Evolutionary conservation across 257 asterid species (phyloP).

Genomic region (Solanum pinnatisectum): DNA sequence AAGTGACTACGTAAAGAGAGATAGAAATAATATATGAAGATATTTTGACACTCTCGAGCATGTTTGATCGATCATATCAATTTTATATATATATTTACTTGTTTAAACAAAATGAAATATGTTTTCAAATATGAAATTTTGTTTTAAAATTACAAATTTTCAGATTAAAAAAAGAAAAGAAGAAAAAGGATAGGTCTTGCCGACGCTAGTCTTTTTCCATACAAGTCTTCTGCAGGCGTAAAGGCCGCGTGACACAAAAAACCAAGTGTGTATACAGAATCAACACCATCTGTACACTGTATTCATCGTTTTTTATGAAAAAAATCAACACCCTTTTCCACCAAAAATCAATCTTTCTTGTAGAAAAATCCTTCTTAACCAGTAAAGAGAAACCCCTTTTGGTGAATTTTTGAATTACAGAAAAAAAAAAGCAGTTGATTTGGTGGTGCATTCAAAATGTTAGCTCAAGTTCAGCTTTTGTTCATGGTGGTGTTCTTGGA

Average conservation of each 20-base stretch:
- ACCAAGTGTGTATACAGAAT: background rate
- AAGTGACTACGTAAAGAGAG: background rate
- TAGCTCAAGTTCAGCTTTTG: constrained; percentile 9
- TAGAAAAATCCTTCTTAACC: background rate
- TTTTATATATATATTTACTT: too few species aligned
- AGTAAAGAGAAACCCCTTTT: background rate
- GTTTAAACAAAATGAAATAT: background rate
- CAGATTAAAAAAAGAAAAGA: background rate
- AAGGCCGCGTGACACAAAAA: background rate
- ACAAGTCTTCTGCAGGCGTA: background rate
- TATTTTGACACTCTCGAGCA: background rate
- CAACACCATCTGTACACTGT: background rate
- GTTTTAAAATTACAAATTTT: too few species aligned
- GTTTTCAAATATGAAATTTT: background rate
- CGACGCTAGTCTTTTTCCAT: background rate
- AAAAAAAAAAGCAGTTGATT: background rate
- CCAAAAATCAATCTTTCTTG: background rate
- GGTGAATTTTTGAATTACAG: background rate
- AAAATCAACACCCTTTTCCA: background rate
- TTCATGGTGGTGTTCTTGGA: constrained; percentile 21
- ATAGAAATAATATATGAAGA: too few species aligned
- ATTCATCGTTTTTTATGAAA: background rate
- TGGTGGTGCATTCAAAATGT: constrained; percentile 9
- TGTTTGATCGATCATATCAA: background rate
- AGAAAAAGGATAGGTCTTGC: background rate